A percentile compares a stretch with the other conserved stretches of the same genome.
These are phyloP conservation scores for Neckera pumila DNA, from an alignment of 225 moss, liverwort and hornwort species.

Conservation along the genomic window DNA sequence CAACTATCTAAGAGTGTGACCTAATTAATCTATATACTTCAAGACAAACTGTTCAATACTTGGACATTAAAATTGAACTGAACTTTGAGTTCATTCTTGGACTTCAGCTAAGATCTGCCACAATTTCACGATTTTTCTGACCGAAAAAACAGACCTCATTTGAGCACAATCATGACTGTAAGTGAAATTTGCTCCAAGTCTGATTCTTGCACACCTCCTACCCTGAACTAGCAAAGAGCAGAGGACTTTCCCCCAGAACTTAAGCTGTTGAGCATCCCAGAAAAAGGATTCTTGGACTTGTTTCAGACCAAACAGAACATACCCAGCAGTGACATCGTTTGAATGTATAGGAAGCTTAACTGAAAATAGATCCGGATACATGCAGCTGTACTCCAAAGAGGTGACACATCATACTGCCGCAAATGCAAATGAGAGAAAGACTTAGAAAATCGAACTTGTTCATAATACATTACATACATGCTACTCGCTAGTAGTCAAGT, in stretches of 20 bases:
- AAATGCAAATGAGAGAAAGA: neutral
- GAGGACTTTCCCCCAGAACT: neutral
- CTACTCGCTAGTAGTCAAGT: neutral
- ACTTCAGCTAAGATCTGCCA: neutral
- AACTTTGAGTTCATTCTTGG: neutral
- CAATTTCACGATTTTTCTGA: too few species aligned
- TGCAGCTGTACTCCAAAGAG: neutral
- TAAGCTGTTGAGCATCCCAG: neutral
- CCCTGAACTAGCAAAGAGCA: neutral
- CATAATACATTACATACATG: slow-evolving; percentile 1
- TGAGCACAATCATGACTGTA: neutral
- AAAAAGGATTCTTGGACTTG: neutral
- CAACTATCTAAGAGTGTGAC: neutral
- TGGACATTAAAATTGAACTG: too few species aligned
- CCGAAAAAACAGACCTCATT: neutral
- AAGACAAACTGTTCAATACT: too few species aligned
- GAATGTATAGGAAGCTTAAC: neutral
- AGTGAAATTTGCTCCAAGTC: neutral
- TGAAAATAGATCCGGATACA: neutral
- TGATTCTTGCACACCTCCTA: neutral
- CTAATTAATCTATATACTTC: neutral
- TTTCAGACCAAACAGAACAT: neutral
- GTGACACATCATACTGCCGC: neutral
- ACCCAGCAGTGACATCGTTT: neutral
- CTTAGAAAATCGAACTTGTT: neutral